Base-by-base conservation (phyloP, 768 basidiomycete species). In the Amanita polypyramis region DNA sequence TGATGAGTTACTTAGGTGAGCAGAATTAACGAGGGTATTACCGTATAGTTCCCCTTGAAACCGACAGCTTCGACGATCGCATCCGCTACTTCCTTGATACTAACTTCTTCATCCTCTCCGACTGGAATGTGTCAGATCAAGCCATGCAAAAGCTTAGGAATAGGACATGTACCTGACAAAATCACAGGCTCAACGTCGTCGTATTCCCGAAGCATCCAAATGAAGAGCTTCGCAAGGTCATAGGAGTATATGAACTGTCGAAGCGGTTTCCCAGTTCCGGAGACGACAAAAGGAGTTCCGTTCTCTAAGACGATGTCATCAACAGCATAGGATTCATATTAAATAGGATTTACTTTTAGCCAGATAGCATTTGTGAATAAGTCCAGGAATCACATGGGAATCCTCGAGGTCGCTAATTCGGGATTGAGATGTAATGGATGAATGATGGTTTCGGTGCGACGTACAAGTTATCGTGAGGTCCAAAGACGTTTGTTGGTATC, bases 221-320 rank as follows among this genome's bases (percentile, higher is more conserved):
- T 85, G 72, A 96, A 95, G 48, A 95, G 72, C 64, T 90, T 95
- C 37, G 93, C 94, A 42, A 97, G 81, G 66, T 98, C 93, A 42
- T 79, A 73, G n/a, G 94, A 96, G 68, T 92, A 97, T 65, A 96
- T 94, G 63, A 97, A 97, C 63, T 97, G 94, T n/a, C 94, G 79
- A 30, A 96, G 75, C 5, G 94, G 94, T 55, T 85, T 90, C 29
- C 94, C 94, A 0, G 89, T 85, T 9, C 94, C 94, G 43, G 81
- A 67, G n/a, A 95, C 87, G 44, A 82, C 70, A 66, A 97, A 94
- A 3, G 87, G 83, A 0, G 87, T 89, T 51, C 72, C 73, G 65
- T 87, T 89, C 69, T 90, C 81, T 80, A 62, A 2, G 12, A 21
- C 8, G 41, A 15, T 10, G 14, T 10, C n/a, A 8, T 41, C 27